Conservation (phyloP, 305 asterid genomes). For the Solanum hybrid region DNA sequence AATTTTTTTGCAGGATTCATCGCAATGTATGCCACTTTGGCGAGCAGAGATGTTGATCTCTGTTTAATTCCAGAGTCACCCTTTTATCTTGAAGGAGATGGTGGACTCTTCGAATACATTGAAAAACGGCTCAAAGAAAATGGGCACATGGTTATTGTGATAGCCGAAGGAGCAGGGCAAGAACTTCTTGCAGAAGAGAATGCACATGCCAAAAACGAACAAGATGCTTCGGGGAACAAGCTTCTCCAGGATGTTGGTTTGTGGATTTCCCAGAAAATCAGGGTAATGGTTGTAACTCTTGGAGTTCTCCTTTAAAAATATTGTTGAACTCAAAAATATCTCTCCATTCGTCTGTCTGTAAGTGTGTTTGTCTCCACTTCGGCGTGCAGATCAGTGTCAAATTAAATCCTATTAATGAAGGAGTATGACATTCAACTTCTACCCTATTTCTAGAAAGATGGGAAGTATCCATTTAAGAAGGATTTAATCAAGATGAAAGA, state of each 20-base stretch:
- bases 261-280: constrained; percentile 63
- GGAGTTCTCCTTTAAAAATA: not conserved
- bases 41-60: constrained; percentile 79
- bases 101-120: constrained; percentile 54
- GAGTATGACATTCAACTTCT: not conserved
- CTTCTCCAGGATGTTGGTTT: constrained; percentile 63
- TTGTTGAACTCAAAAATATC: not conserved
- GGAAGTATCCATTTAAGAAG: not conserved
- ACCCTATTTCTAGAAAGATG: not conserved
- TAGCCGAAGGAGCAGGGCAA: constrained; percentile 81
- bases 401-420: not conserved
- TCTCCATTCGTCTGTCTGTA: not conserved
- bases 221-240: constrained; percentile 71
- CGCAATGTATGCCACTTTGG: constrained; percentile 77
- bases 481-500: not conserved
- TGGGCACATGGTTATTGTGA: constrained; percentile 76
- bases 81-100: constrained; percentile 60
- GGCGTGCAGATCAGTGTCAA: not conserved
- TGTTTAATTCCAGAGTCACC: constrained; percentile 77
- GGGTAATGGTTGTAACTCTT: constrained; percentile 27
- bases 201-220: constrained; percentile 27
- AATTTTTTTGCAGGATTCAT: constrained; percentile 42
- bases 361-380: not conserved
- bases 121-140: constrained; percentile 53
- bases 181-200: constrained; percentile 46